These are phyloP conservation scores for Ogataea trehaloabstinens DNA, from an alignment of 805 yeast species.

Conservation along the genomic window DNA sequence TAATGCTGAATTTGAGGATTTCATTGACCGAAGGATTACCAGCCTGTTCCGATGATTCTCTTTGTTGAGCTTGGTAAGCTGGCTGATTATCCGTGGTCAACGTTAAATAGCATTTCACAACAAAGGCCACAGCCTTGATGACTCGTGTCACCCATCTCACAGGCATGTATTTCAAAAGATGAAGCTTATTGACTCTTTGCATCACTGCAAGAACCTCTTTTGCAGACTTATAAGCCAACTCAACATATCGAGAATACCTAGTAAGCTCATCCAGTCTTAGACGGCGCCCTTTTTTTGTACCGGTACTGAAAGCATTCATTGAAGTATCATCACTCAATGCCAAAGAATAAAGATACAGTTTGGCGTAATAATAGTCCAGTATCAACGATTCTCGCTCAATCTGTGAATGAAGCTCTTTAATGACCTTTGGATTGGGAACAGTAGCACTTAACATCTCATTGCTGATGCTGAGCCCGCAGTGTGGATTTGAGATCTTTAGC, in stretches of 20 bases:
- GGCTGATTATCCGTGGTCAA: constrained; percentile 37
- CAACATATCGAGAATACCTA: constrained; percentile 72
- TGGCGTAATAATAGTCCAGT: constrained; percentile 82
- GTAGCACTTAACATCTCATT: background rate
- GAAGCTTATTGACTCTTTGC: constrained; percentile 62
- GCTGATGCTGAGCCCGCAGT: constrained; percentile 16
- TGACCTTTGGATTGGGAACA: constrained; percentile 31
- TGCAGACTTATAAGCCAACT: constrained; percentile 80
- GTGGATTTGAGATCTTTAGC: constrained; percentile 47
- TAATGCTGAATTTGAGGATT: constrained; percentile 53
- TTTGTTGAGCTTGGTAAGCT: background rate
- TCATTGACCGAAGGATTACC: constrained; percentile 17
- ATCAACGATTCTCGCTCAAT: constrained; percentile 70
- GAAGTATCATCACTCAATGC: constrained; percentile 57
- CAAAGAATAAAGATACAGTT: constrained; percentile 77
- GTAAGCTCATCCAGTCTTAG: constrained; percentile 68
- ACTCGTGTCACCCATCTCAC: constrained; percentile 89
- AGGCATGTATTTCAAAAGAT: constrained; percentile 74
- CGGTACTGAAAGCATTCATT: constrained; percentile 31
- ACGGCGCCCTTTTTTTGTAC: constrained; percentile 27
- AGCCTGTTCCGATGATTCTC: constrained; percentile 1
- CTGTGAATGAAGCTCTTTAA: constrained; percentile 37
- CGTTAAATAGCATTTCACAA: constrained; percentile 80
- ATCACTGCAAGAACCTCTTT: constrained; percentile 73
- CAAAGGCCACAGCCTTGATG: constrained; percentile 84